Conservation (phyloP, 129 eudicot species). For the carrot (Daucus carota) region DNA sequence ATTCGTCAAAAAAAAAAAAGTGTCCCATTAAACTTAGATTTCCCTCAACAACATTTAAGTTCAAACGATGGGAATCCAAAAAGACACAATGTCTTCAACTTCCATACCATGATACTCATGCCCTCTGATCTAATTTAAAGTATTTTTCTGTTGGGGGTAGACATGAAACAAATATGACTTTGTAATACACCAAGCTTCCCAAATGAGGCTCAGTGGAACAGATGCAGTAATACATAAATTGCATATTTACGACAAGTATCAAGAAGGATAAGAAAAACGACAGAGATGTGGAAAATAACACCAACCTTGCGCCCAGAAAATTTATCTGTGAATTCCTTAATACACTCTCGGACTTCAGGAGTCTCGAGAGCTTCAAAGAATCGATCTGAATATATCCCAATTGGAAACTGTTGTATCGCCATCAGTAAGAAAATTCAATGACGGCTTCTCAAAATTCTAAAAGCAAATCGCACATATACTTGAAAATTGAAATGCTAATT, state of each 20-base stretch:
- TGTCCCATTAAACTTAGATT: too few species aligned
- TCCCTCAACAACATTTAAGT: neutral
- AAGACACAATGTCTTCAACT: neutral
- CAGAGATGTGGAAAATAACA: neutral
- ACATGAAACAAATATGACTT: neutral
- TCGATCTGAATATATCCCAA: constrained; percentile 85
- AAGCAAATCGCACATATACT: neutral
- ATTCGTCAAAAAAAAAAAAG: too few species aligned
- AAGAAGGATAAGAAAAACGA: neutral
- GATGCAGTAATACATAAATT: neutral
- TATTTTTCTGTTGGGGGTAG: neutral
- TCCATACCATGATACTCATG: neutral
- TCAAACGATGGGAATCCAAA: neutral
- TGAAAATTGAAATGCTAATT: neutral
- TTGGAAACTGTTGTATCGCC: constrained; percentile 58
- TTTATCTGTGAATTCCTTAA: constrained; percentile 64
- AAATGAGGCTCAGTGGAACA: neutral
- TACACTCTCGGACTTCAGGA: constrained; percentile 54
- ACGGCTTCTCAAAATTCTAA: neutral
- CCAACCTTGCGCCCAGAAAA: constrained; percentile 78
- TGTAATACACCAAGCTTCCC: neutral
- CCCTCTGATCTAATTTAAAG: neutral
- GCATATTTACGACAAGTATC: neutral
- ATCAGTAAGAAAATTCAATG: neutral
- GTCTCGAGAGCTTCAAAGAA: constrained; percentile 66